Conservation (phyloP, 345 rosid genomes). For the Citrus hindsii region DNA sequence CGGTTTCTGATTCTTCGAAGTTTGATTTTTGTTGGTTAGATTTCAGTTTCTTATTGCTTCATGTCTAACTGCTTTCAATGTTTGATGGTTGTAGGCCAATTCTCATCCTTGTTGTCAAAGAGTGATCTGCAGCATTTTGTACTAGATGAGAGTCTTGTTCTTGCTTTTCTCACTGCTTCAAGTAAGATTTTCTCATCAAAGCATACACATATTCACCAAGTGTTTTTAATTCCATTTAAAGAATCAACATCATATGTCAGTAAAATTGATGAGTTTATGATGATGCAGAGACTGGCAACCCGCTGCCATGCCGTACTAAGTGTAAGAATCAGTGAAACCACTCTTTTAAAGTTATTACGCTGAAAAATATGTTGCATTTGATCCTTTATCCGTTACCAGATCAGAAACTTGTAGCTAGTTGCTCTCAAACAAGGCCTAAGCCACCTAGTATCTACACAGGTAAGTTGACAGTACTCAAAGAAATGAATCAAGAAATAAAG, state of each 20-base stretch:
- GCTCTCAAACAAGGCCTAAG: slow-evolving; percentile 54
- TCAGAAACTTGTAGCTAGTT: slow-evolving; percentile 58
- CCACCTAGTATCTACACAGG: slow-evolving; percentile 47
- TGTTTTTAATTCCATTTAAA: not conserved
- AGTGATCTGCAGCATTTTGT: slow-evolving; percentile 63
- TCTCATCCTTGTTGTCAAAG: slow-evolving; percentile 33
- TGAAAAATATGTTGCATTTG: not conserved
- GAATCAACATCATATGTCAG: not conserved
- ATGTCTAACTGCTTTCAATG: not conserved
- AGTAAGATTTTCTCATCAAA: slow-evolving; percentile 27
- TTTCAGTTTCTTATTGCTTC: not conserved
- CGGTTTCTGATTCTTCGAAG: not conserved
- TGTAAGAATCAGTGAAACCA: slow-evolving; percentile 20
- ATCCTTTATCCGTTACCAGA: slow-evolving; percentile 26
- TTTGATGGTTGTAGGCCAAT: slow-evolving; percentile 37
- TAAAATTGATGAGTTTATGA: not conserved
- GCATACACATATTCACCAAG: not conserved
- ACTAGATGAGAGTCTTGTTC: slow-evolving; percentile 72
- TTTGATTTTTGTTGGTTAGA: not conserved
- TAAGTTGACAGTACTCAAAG: slow-evolving; percentile 6
- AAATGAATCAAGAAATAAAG: not conserved
- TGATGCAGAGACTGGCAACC: slow-evolving; percentile 60
- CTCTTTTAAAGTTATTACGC: not conserved
- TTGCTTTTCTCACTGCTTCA: slow-evolving; percentile 70
- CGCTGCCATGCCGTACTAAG: slow-evolving; percentile 50